Conservation (phyloP, 768 basidiomycete species). For the Amanita subjunquillea region DNA sequence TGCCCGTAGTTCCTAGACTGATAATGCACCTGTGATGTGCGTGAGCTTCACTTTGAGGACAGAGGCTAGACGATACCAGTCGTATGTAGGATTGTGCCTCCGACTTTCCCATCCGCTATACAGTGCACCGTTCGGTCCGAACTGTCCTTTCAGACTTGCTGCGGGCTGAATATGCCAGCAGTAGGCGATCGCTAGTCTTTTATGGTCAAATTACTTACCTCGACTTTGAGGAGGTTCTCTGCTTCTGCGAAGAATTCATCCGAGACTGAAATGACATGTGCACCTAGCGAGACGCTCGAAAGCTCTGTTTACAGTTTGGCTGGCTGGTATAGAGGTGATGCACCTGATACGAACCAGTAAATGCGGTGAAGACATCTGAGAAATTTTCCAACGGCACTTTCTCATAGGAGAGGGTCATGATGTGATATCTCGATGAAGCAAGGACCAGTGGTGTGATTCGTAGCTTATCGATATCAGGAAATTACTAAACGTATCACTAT, state of each 20-base stretch:
- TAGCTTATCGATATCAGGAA: not conserved
- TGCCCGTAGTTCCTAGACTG: conserved; percentile 69
- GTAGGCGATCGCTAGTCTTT: too few relatives aligned
- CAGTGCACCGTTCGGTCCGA: conserved; percentile 90
- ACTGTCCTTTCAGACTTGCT: conserved; percentile 87
- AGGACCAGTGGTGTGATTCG: not conserved
- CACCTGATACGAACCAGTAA: conserved; percentile 33
- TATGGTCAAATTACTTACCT: conserved; percentile 30
- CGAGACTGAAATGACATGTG: conserved; percentile 61
- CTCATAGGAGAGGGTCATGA: not conserved
- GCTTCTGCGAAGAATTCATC: conserved; percentile 97
- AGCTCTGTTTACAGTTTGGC: conserved; percentile 45
- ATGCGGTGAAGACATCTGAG: conserved; percentile 31
- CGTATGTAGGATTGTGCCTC: conserved; percentile 78
- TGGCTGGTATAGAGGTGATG: not conserved
- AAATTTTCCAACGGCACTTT: not conserved
- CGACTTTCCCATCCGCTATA: conserved; percentile 93
- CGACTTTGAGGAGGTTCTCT: conserved; percentile 69
- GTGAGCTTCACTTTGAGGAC: not conserved
- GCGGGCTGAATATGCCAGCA: conserved; percentile 52
- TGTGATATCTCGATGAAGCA: not conserved
- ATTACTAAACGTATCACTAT: not conserved
- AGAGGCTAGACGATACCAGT: conserved; percentile 49
- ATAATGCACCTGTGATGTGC: conserved; percentile 68
- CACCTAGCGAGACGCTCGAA: conserved; percentile 80